Evolutionary conservation across 2,329 filamentous ascomycete genomes (phyloP).

Genomic region (Ascosphaera apis): DNA sequence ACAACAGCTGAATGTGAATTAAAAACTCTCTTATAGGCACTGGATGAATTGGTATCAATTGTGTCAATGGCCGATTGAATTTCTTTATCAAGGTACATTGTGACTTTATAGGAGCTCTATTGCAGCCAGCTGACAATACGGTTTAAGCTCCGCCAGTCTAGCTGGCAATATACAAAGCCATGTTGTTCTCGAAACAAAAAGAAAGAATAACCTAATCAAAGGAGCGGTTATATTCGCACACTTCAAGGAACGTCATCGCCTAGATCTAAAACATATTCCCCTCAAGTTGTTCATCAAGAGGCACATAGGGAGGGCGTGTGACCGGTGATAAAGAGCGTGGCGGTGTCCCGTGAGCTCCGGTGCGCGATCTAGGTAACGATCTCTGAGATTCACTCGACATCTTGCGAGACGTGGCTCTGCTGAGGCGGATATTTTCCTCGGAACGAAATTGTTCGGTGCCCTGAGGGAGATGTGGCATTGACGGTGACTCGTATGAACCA

Average conservation of each 20-base stretch:
- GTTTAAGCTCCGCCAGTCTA: not conserved
- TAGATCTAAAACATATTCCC: slow-evolving; percentile 17
- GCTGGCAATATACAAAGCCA: not conserved
- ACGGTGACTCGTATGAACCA: not conserved
- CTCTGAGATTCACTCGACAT: slow-evolving; percentile 20
- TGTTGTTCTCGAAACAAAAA: not conserved
- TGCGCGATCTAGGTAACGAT: not conserved
- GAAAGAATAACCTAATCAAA: no score
- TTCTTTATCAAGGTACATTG: no score
- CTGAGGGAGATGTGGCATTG: not conserved
- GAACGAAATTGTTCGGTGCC: not conserved
- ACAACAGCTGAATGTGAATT: no score
- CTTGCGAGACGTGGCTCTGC: slow-evolving; percentile 13
- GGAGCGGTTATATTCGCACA: not conserved
- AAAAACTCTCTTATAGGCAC: no score
- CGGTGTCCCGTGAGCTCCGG: not conserved
- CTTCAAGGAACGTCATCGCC: not conserved
- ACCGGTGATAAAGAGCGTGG: not conserved
- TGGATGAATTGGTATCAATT: no score
- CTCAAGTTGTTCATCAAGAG: slow-evolving; percentile 5
- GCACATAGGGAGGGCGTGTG: not conserved
- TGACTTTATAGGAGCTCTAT: not conserved
- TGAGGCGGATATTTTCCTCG: not conserved
- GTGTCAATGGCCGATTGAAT: no score
- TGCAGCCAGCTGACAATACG: not conserved